Evolutionary conservation across 805 yeast genomes (phyloP), one percentile per base, ranked within the genome.

Genomic region (Saturnispora dispora): DNA sequence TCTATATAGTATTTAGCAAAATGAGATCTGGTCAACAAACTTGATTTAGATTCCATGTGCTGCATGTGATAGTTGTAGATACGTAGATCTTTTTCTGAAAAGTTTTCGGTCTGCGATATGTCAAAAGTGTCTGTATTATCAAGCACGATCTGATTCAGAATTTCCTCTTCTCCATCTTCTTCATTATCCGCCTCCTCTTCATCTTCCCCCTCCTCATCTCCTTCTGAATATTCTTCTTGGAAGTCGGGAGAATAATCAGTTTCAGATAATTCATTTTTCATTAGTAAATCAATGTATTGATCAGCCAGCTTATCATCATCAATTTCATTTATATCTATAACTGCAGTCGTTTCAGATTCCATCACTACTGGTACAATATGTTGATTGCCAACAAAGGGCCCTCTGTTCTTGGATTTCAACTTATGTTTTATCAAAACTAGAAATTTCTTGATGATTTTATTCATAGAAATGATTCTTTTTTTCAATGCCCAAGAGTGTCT

Each of bases 31-130:
- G 71, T 68, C n/a, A 57, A 50, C 3, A 20, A 40, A 15, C 52
- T 37, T 3, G 43, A 32, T 10, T 39, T 30, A 7, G 36, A 42
- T 20, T 52, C 30, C 9, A 49, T 4, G 13, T 54, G 36, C 23
- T 44, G 46, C 53, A 69, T 46, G 48, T 69, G 72, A 10, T 57
- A 58, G 39, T 61, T 56, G 45, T 68, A 50, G 15, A 69, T 66
- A 20, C 64, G 54, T 5, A 57, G 57, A n/a, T 60, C 59, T 28
- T 40, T 56, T 1, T 58, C 55, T 17, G 62, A 64, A n/a, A 17
- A 18, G 17, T 37, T 37, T 37, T n/a, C 25, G 11, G 18, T 18
- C 18, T 37, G 25, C 18, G 41, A 18, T 37, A 20, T 9, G 15
- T 37, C 41, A 37, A 18, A 18, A 11, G 13, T 37, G 23, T 37